These are phyloP conservation scores for Malassezia globosa DNA, from an alignment of 1,284 basidiomycete genomes.

Conservation along the genomic window DNA sequence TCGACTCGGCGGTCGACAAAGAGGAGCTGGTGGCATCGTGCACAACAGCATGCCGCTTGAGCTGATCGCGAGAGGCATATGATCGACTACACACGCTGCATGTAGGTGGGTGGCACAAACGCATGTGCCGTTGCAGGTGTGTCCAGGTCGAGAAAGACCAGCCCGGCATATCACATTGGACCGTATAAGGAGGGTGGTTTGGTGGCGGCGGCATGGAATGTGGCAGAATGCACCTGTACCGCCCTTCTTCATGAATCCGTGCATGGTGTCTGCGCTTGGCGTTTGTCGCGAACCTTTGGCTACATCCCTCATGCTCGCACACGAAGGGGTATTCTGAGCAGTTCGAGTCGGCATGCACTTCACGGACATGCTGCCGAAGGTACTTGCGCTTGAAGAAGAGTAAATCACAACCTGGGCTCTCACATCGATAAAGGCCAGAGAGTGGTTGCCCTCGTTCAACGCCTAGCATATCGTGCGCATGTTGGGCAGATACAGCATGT, in stretches of 20 bases:
- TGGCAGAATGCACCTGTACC: constrained; percentile 9
- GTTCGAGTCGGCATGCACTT: constrained; percentile 7
- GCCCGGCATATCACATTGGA: background rate
- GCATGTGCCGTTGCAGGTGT: constrained; percentile 13
- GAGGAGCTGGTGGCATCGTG: too few relatives aligned
- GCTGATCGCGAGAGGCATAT: constrained; percentile 14
- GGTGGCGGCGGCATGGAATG: background rate
- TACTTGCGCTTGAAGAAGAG: constrained; percentile 15
- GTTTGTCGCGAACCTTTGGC: constrained; percentile 7
- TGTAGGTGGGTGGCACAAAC: constrained; percentile 13
- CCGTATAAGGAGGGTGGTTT: constrained; percentile 1
- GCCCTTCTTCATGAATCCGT: constrained; percentile 7
- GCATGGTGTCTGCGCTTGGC: constrained; percentile 10
- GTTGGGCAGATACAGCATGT: background rate
- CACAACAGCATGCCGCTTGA: constrained; percentile 12
- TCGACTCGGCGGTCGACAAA: too few relatives aligned
- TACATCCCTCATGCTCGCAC: constrained; percentile 5
- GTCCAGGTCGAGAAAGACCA: constrained; percentile 15
- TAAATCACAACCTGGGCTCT: background rate
- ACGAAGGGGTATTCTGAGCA: background rate
- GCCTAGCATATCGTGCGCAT: background rate
- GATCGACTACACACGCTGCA: background rate
- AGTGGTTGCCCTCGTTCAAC: background rate
- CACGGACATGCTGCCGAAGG: constrained; percentile 10
- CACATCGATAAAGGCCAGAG: constrained; percentile 6